Conservation (phyloP, 2,329 filamentous ascomycete genomes). For the Plectosphaerella plurivora region DNA sequence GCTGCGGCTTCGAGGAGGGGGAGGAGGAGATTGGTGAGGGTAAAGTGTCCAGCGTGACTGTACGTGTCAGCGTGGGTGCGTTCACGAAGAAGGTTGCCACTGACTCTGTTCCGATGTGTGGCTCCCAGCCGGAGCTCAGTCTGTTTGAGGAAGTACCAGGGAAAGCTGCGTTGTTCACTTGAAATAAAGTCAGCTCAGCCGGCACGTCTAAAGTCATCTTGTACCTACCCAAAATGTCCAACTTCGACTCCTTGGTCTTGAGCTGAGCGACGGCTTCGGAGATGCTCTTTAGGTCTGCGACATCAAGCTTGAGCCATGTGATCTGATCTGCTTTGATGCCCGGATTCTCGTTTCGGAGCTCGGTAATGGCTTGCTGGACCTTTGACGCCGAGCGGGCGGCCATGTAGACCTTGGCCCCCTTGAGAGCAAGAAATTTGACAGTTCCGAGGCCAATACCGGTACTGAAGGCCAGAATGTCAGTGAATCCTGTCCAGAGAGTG, state of each 20-base stretch:
- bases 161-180: conserved; percentile 19
- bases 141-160: conserved; percentile 3
- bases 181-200: neutral
- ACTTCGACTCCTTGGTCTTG: conserved; percentile 11
- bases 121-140: conserved; percentile 14
- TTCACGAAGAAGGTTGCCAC: neutral
- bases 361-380: neutral
- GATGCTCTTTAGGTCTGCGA: conserved; percentile 13
- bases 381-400: conserved; percentile 14
- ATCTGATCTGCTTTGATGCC: conserved; percentile 7
- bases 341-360: conserved; percentile 4
- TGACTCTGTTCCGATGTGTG: conserved; percentile 16
- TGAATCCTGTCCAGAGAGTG: too few relatives aligned
- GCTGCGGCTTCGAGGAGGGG: conserved; percentile 18
- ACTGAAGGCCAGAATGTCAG: conserved; percentile 3
- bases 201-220: neutral
- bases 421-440: conserved; percentile 15
- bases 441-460: conserved; percentile 16
- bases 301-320: conserved; percentile 17
- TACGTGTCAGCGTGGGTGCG: neutral
- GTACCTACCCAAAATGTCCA: conserved; percentile 18
- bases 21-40: conserved; percentile 17
- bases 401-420: conserved; percentile 20
- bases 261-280: conserved; percentile 10
- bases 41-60: conserved; percentile 18